phyloP scores from a whole-genome alignment of 1,284 basidiomycete genomes.

The Puccinia hordei region DNA sequence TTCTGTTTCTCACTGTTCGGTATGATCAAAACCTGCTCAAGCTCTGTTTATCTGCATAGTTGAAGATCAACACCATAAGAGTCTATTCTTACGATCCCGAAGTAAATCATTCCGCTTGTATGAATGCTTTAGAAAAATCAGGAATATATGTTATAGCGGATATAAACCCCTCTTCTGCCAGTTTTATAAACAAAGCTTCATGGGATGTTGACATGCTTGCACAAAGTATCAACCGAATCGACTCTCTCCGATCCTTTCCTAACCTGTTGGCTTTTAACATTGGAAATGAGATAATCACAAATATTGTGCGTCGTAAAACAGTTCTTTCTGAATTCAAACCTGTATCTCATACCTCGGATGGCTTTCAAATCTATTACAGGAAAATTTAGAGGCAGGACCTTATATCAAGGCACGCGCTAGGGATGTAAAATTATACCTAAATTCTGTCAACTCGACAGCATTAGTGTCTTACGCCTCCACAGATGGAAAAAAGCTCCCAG shows the following conservation, averaged over 20 bases:
- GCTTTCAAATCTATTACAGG: background rate
- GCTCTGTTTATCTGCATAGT: conserved; percentile 57
- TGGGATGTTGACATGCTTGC: conserved; percentile 84
- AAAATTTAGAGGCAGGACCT: conserved; percentile 64
- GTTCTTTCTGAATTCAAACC: background rate
- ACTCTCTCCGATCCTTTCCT: conserved; percentile 65
- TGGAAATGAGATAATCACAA: conserved; percentile 81
- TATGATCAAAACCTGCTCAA: background rate
- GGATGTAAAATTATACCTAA: conserved; percentile 68
- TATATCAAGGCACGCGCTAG: conserved; percentile 89
- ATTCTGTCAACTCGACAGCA: conserved; percentile 69
- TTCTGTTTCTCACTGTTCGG: background rate
- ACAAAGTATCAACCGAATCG: conserved; percentile 75
- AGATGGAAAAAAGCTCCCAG: conserved; percentile 66
- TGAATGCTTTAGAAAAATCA: conserved; percentile 73
- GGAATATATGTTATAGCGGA: conserved; percentile 92
- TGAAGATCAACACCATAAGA: conserved; percentile 76
- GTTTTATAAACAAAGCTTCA: conserved; percentile 74
- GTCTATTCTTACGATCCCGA: conserved; percentile 68
- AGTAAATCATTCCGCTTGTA: conserved; percentile 81
- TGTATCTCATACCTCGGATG: background rate
- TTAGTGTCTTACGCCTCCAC: conserved; percentile 85
- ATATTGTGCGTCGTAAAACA: conserved; percentile 31
- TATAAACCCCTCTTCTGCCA: conserved; percentile 78
- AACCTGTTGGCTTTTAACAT: conserved; percentile 68